These are phyloP conservation scores for Epichloe bromicola DNA, from an alignment of 2,329 filamentous ascomycete species.

Conservation along the genomic window DNA sequence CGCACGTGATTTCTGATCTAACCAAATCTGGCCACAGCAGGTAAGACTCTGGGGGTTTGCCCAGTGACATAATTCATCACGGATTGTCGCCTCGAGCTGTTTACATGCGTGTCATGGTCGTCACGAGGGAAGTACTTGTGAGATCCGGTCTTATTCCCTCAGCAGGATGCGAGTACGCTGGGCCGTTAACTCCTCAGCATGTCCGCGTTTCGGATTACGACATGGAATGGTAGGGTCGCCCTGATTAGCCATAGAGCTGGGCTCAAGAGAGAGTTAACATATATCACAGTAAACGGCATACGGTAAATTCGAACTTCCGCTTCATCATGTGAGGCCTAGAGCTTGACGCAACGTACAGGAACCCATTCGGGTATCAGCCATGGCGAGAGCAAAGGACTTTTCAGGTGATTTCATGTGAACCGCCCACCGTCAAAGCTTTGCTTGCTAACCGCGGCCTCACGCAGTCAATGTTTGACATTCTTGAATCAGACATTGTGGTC, in stretches of 20 bases:
- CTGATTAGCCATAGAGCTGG: background rate
- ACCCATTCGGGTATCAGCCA: conserved; percentile 75
- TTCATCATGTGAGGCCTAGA: background rate
- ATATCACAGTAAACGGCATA: conserved; percentile 59
- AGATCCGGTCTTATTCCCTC: background rate
- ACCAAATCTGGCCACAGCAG: background rate
- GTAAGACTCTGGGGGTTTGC: background rate
- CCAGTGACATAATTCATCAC: background rate
- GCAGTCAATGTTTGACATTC: conserved; percentile 82
- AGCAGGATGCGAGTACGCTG: background rate
- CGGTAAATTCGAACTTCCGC: conserved; percentile 28
- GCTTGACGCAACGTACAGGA: conserved; percentile 31
- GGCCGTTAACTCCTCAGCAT: conserved; percentile 10
- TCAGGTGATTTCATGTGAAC: conserved; percentile 33
- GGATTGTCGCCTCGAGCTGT: background rate
- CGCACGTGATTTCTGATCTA: background rate
- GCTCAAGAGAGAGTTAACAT: conserved; percentile 2
- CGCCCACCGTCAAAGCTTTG: background rate
- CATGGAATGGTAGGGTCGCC: conserved; percentile 59
- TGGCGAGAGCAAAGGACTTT: conserved; percentile 62
- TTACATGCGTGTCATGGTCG: background rate
- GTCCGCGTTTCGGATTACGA: conserved; percentile 71
- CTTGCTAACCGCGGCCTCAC: background rate
- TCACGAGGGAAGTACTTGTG: background rate
- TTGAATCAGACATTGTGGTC: conserved; percentile 84